Evolutionary conservation across 495 filamentous ascomycete genomes (phyloP).

Genomic region (Trichoderma virens): DNA sequence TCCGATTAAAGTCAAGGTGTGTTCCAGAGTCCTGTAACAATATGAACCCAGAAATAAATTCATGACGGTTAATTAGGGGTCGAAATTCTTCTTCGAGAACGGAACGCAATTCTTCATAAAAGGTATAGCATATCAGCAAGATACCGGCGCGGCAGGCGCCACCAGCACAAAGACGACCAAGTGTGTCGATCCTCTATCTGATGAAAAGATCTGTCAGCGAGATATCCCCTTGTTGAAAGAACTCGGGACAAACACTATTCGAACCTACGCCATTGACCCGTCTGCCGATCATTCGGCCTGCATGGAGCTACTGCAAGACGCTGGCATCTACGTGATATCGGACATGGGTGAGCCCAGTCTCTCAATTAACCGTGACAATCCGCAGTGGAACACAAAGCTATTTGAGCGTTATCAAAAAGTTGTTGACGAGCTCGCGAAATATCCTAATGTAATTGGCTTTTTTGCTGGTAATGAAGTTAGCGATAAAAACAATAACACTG

Average conservation of each 20-base stretch:
- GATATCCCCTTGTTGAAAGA: conserved; percentile 72
- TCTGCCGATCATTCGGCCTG: conserved; percentile 66
- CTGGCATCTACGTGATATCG: conserved; percentile 89
- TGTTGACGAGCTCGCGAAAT: conserved; percentile 68
- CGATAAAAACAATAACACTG: conserved; percentile 73
- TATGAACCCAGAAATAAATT: no score
- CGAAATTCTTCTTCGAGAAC: conserved; percentile 59
- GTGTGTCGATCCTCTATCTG: conserved; percentile 64
- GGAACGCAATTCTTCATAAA: conserved; percentile 78
- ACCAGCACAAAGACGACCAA: conserved; percentile 27
- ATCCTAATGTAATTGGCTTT: conserved; percentile 87
- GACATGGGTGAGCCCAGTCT: conserved; percentile 71
- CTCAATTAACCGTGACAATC: conserved; percentile 77
- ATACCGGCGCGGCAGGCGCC: conserved; percentile 34
- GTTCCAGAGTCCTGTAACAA: no score
- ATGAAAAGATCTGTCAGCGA: conserved; percentile 61
- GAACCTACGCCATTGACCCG: conserved; percentile 90
- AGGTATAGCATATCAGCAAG: conserved; percentile 81
- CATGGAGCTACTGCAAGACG: conserved; percentile 74
- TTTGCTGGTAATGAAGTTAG: conserved; percentile 97
- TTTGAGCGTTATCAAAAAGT: conserved; percentile 76
- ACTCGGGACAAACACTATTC: conserved; percentile 80
- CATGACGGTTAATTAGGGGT: no score
- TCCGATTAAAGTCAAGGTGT: no score
- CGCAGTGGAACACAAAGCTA: conserved; percentile 66